Percentiles rank a stretch among this genome's conserved stretches.
phyloP scores from a whole-genome alignment of 306 rosid genomes.

The Sicyos baderoa region DNA sequence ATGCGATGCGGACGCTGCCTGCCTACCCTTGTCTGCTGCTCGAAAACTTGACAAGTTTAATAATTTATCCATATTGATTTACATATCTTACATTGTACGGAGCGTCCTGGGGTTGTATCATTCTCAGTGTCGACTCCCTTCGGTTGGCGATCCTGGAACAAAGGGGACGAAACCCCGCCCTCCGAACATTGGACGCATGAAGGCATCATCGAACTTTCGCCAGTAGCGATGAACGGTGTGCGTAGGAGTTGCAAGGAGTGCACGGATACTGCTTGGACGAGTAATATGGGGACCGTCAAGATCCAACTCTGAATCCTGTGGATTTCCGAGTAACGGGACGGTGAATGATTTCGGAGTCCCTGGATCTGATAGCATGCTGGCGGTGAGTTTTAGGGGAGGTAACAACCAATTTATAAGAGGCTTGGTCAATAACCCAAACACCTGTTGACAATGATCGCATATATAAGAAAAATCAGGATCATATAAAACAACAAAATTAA shows the following conservation, averaged over 20 bases:
- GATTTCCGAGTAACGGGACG: slow-evolving; percentile 52
- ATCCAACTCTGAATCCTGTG: slow-evolving; percentile 57
- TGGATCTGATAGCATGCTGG: slow-evolving; percentile 47
- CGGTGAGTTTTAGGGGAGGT: slow-evolving; percentile 46
- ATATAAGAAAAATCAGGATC: slow-evolving; percentile 14
- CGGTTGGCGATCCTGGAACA: slow-evolving; percentile 54
- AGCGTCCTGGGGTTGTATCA: neutral
- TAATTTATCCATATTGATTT: slow-evolving; percentile 13
- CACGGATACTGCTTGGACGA: slow-evolving; percentile 60
- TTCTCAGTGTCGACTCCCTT: slow-evolving; percentile 37
- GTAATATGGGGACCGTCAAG: slow-evolving; percentile 22
- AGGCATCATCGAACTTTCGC: slow-evolving; percentile 74
- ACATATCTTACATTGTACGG: slow-evolving; percentile 21
- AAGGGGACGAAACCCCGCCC: slow-evolving; percentile 91
- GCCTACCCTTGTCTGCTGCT: neutral
- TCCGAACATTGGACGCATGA: slow-evolving; percentile 95
- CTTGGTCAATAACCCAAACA: slow-evolving; percentile 84
- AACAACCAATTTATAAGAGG: slow-evolving; percentile 72
- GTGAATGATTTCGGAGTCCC: slow-evolving; percentile 48
- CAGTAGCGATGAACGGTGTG: slow-evolving; percentile 76
- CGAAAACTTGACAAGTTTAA: neutral
- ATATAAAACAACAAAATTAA: neutral
- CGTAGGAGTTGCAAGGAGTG: slow-evolving; percentile 59
- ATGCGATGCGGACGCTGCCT: neutral
- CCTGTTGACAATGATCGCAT: slow-evolving; percentile 37